Evolutionary conservation across 2,329 filamentous ascomycete genomes (phyloP), one percentile per base, ranked within the genome.

Genomic region (Exophiala lecanii-corni): DNA sequence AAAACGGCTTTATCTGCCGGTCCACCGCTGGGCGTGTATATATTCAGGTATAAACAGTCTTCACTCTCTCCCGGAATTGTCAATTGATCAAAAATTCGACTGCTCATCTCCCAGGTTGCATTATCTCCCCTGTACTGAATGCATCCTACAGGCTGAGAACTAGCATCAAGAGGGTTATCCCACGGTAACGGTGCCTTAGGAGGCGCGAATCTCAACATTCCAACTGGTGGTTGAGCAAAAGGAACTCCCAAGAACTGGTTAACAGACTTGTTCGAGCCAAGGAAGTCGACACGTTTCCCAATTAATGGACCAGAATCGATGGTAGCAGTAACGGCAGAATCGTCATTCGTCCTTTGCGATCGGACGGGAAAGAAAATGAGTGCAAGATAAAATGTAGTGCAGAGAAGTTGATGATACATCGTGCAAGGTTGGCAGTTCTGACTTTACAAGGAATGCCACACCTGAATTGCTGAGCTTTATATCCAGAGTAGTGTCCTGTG

Each of bases 191-290:
- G 3, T 30, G 30, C 10, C 18, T 41, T 10, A 15, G 42, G 37
- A 25, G 42, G 37, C 16, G 26, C 15, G 23, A 92, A 73, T 12
- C 86, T 79, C 17, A 87, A 68, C 2, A 70, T 60, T 0, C 82
- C 84, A 0, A 76, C 71, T 0, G 86, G 86, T 1, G 84, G 74
- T 49, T 86, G 70, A 2, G 85, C 84, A 57, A 81, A 92, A 2
- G 85, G 86, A 43, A 92, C 86, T 16, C 81, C 84, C 42, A 75
- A 79, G 67, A 86, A 89, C 18, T 71, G 76, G 44, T 91, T 85
- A 15, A 87, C 72, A 18, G 34, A 19, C n/a, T 21, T 37, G 4
- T 45, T 49, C 2, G 55, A 50, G 7, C 45, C 53, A 2, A 51
- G 48, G 9, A 57, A 21, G 5, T 39, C 39, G 1, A 51, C 55